Base-by-base conservation (phyloP, 1,284 basidiomycete species). In the Cutaneotrichosporon cyanovorans region DNA sequence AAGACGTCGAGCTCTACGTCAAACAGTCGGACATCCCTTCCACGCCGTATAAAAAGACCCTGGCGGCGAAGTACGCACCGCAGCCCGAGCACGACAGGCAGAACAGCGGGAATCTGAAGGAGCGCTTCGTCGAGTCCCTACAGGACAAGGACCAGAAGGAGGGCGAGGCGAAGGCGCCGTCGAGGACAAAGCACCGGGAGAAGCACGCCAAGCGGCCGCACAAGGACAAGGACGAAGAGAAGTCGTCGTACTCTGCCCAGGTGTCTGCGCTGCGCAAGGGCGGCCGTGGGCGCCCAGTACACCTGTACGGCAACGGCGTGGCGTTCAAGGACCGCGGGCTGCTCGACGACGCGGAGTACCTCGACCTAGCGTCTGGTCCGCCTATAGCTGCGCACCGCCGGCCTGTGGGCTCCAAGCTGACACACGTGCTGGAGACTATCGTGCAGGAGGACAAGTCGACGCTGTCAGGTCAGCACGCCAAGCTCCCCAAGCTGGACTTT, bases 71-170 rank as follows among this genome's bases (percentile, higher is more conserved):
- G 35, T 43, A 37, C 32, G 32, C 35, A 3, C 19, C 9, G 12
- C 41, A 28, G 7, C 15, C 31, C 21, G 41, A 42, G n/a, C 18
- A 33, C 14, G 51, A 53, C 15, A 44, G 51, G 1, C 47, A 46
- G 1, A 15, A 20, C 4, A 45, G 45, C 25, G 52, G 64, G 16
- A 61, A 66, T 33, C 42, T 69, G 37, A 69, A 69, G 48, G 75
- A 76, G 57, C 66, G 74, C 20, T 75, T 76, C 57, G 71, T 76
- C 45, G 75, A 76, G 58, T 67, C 73, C n/a, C 66, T 76, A 40
- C 46, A 52, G 18, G 66, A 31, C 53, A 61, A 21, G 31, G 50
- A 46, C 10, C 28, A 42, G 2, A 23, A 46, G 32, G 28, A 51
- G 32, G 11, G 28, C 38, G 20, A 50, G 32, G 15, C 36, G 30